phyloP scores from a whole-genome alignment of 2,329 filamentous ascomycete species.

The Fusarium euwallaceae region DNA sequence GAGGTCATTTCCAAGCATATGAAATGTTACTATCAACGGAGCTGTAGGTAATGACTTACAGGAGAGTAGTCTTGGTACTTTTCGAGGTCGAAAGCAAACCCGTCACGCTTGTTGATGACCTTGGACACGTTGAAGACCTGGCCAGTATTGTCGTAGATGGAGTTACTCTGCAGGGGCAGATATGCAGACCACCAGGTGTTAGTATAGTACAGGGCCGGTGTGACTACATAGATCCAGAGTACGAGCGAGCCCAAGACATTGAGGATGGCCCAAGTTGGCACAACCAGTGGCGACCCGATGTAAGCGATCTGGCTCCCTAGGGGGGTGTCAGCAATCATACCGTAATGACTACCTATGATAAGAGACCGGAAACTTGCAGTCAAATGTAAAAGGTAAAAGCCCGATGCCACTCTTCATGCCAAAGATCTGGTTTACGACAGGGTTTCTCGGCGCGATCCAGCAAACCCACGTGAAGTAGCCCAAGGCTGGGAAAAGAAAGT shows the following conservation, averaged over 20 bases:
- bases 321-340: not conserved
- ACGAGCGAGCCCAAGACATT: conserved; percentile 63
- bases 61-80: conserved; percentile 67
- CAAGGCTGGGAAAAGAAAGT: conserved; percentile 60
- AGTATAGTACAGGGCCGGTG: conserved; percentile 60
- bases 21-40: no score
- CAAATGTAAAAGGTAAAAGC: conserved; percentile 58
- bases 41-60: conserved; percentile 41
- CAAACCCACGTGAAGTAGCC: conserved; percentile 62
- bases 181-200: conserved; percentile 66
- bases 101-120: conserved; percentile 60
- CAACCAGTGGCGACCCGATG: conserved; percentile 57
- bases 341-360: no score
- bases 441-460: conserved; percentile 63
- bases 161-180: conserved; percentile 65
- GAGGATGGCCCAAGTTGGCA: conserved; percentile 60
- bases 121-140: conserved; percentile 61
- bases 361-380: conserved; percentile 40
- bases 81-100: conserved; percentile 58
- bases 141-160: conserved; percentile 67
- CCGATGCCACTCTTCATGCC: conserved; percentile 60
- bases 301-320: conserved; percentile 52
- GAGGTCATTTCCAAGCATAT: not conserved
- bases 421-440: conserved; percentile 61
- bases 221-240: conserved; percentile 61